Evolutionary conservation across 768 basidiomycete genomes (phyloP).

Genomic region (Russula vinacea): DNA sequence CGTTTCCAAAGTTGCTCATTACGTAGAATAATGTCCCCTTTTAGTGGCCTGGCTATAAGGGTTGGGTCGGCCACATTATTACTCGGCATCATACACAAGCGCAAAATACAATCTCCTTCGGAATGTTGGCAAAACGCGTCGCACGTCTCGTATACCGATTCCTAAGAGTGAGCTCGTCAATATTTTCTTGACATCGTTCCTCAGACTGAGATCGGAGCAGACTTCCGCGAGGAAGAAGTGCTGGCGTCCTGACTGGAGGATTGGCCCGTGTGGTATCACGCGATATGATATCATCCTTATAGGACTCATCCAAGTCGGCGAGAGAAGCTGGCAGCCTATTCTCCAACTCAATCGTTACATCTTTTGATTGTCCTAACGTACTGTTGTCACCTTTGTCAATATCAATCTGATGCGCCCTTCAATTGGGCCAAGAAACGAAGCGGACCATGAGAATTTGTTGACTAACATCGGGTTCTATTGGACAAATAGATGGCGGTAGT

Average conservation of each 20-base stretch:
- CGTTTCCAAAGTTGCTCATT: background rate
- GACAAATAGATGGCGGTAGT: too few species aligned
- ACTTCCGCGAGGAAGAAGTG: background rate
- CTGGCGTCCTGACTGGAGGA: constrained; percentile 1
- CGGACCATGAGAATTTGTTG: too few species aligned
- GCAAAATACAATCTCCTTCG: constrained; percentile 10
- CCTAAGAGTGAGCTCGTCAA: constrained; percentile 8
- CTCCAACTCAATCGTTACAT: too few species aligned
- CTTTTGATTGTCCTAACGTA: too few species aligned
- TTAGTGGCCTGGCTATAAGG: constrained; percentile 22
- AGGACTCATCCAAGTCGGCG: too few species aligned
- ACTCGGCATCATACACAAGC: constrained; percentile 14
- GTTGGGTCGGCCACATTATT: constrained; percentile 16
- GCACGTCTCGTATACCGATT: constrained; percentile 15
- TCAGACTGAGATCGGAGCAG: background rate
- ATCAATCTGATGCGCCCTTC: too few species aligned
- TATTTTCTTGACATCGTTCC: background rate
- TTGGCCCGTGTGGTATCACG: constrained; percentile 19
- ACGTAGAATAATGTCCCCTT: background rate
- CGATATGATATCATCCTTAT: background rate
- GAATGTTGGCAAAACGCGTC: constrained; percentile 2
- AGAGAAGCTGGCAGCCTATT: too few species aligned
- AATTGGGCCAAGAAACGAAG: too few species aligned
- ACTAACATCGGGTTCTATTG: too few species aligned
- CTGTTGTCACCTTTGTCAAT: too few species aligned